Evolutionary conservation across 83 land plant genomes (phyloP).

Genomic region (Thuja plicata): DNA sequence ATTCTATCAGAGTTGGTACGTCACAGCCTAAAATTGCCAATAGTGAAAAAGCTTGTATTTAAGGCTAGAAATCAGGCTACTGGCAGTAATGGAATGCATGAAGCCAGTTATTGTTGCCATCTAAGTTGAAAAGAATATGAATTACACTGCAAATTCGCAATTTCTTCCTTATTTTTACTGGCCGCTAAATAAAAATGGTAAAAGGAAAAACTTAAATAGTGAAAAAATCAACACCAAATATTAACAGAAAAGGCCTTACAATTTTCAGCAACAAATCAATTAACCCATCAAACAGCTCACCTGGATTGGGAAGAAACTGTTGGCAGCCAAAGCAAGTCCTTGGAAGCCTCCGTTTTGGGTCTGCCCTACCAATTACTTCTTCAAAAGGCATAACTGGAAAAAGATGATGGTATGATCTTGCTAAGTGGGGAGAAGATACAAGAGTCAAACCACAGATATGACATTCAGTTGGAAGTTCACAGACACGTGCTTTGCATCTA

Average conservation of each 20-base stretch:
- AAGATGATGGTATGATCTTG: slow-evolving; percentile 97
- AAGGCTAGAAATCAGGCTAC: not conserved
- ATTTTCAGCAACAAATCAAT: slow-evolving; percentile 3
- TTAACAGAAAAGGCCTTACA: not conserved
- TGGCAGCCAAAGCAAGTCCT: slow-evolving; percentile 90
- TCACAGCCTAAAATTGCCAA: not conserved
- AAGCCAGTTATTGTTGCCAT: not conserved
- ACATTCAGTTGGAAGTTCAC: slow-evolving; percentile 95
- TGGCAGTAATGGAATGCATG: not conserved
- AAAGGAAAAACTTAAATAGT: not conserved
- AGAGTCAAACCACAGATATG: slow-evolving; percentile 84
- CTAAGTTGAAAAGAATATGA: not conserved
- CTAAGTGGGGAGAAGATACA: slow-evolving; percentile 97
- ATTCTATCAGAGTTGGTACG: not conserved
- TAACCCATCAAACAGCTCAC: slow-evolving; percentile 23
- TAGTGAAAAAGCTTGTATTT: not conserved
- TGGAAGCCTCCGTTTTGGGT: slow-evolving; percentile 30
- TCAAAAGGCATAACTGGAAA: slow-evolving; percentile 90
- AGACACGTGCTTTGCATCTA: slow-evolving; percentile 90
- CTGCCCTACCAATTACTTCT: slow-evolving; percentile 47
- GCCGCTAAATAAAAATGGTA: not conserved
- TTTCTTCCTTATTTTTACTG: not conserved
- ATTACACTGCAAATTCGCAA: not conserved
- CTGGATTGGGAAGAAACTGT: slow-evolving; percentile 62
- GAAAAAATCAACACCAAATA: not conserved